These are phyloP conservation scores for Trametes cingulata DNA, from an alignment of 768 basidiomycete genomes.

Conservation along the genomic window DNA sequence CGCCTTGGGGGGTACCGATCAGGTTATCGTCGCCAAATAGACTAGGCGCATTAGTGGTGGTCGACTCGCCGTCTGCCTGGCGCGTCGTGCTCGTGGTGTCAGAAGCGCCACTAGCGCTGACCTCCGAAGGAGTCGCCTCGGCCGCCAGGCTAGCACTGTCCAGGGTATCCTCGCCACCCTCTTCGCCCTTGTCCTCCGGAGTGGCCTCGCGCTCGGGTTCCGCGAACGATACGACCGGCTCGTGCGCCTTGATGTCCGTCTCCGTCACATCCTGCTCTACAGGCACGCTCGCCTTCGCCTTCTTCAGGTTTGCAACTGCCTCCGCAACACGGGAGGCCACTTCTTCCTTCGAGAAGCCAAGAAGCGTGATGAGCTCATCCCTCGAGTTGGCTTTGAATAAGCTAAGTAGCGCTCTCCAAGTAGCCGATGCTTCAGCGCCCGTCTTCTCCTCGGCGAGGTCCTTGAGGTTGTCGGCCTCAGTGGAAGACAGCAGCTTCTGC, in stretches of 20 bases:
- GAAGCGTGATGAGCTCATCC: constrained; percentile 84
- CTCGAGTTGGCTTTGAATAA: constrained; percentile 88
- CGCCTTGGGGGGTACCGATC: constrained; percentile 63
- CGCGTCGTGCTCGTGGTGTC: constrained; percentile 52
- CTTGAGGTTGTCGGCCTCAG: constrained; percentile 57
- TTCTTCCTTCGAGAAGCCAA: constrained; percentile 92
- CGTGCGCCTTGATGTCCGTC: constrained; percentile 49
- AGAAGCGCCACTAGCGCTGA: constrained; percentile 64
- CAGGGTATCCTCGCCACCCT: constrained; percentile 37
- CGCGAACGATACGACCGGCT: constrained; percentile 81
- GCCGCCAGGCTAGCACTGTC: constrained; percentile 35
- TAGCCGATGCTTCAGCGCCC: constrained; percentile 42
- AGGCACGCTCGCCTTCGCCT: constrained; percentile 31
- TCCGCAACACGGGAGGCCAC: constrained; percentile 77
- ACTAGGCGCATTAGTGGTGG: constrained; percentile 84
- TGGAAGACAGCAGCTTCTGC: constrained; percentile 60
- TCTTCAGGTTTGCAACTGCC: constrained; percentile 75
- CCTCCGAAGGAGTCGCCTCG: constrained; percentile 74
- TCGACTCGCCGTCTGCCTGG: constrained; percentile 70
- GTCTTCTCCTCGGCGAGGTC: constrained; percentile 68
- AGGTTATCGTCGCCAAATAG: constrained; percentile 79
- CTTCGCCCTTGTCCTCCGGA: constrained; percentile 43
- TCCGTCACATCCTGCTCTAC: constrained; percentile 37
- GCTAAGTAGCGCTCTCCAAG: constrained; percentile 88
- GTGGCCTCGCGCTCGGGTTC: constrained; percentile 61